Evolutionary conservation across 2,329 filamentous ascomycete species (phyloP).

Genomic region (Diaporthe sp.): DNA sequence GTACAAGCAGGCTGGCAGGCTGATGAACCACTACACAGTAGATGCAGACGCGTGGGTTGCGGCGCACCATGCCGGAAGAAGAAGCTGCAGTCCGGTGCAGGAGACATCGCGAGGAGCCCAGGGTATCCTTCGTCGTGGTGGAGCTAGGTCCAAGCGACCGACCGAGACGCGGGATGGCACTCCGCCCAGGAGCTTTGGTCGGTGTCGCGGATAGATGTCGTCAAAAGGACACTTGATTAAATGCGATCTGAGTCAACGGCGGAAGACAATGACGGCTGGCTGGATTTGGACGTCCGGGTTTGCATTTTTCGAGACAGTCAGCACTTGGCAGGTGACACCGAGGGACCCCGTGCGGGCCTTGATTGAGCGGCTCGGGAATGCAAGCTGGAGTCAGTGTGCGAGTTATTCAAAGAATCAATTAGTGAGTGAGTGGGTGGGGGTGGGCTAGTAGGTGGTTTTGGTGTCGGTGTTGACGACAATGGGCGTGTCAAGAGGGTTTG

Average conservation of each 20-base stretch:
- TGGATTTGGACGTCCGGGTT: constrained; percentile 8
- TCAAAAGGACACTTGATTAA: constrained; percentile 12
- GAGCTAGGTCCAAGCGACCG: constrained; percentile 15
- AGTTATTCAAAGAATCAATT: neutral
- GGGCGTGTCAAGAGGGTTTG: constrained; percentile 14
- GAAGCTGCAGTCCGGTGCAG: constrained; percentile 32
- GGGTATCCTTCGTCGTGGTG: constrained; percentile 25
- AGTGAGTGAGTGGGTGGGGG: neutral
- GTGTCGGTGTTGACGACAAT: constrained; percentile 17
- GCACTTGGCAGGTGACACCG: constrained; percentile 22
- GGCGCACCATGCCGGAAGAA: constrained; percentile 31
- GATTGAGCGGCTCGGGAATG: constrained; percentile 15
- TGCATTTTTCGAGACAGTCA: neutral
- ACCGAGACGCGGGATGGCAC: constrained; percentile 30
- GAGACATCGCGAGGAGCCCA: constrained; percentile 22
- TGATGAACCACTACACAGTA: constrained; percentile 19
- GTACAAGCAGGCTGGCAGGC: constrained; percentile 17
- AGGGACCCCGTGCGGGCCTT: constrained; percentile 5
- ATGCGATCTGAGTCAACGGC: constrained; percentile 13
- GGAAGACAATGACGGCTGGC: constrained; percentile 10
- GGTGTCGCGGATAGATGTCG: constrained; percentile 19
- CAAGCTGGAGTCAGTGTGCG: neutral
- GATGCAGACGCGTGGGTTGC: constrained; percentile 12
- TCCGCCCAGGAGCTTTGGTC: constrained; percentile 18
- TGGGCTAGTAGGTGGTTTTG: neutral